phyloP scores from a whole-genome alignment of 305 asterid species.

The Petunia hybrid region DNA sequence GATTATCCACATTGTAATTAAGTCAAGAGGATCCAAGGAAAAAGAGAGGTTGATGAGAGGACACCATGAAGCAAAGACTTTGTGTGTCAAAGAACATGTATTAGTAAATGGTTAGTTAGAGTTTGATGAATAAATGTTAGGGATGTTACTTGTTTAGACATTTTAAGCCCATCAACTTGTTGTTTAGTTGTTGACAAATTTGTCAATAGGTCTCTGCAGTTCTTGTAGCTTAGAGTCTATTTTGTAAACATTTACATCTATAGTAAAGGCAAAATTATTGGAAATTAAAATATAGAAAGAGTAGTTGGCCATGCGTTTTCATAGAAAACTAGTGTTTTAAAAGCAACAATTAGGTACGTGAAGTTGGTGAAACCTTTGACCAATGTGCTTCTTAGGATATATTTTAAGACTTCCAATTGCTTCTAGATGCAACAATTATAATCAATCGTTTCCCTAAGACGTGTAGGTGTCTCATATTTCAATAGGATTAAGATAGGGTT shows the following conservation, averaged over 20 bases:
- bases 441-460: neutral
- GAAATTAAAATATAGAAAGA: neutral
- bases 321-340: slow-evolving; percentile 3
- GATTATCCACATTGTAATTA: neutral
- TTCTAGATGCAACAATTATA: neutral
- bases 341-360: neutral
- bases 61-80: neutral
- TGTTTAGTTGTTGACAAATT: neutral
- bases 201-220: neutral
- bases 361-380: slow-evolving; percentile 27
- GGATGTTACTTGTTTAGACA: neutral
- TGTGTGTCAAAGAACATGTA: neutral
- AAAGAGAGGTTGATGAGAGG: neutral
- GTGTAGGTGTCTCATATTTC: neutral
- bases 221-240: too few species aligned
- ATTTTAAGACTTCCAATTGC: neutral
- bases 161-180: slow-evolving; percentile 4
- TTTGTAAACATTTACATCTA: neutral
- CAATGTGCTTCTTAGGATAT: neutral
- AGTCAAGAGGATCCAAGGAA: neutral
- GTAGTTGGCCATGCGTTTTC: slow-evolving; percentile 23
- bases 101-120: neutral
- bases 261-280: neutral
- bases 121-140: neutral
- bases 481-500: neutral